These are phyloP conservation scores for Penicillium steckii DNA, from an alignment of 495 filamentous ascomycete species.

Conservation along the genomic window DNA sequence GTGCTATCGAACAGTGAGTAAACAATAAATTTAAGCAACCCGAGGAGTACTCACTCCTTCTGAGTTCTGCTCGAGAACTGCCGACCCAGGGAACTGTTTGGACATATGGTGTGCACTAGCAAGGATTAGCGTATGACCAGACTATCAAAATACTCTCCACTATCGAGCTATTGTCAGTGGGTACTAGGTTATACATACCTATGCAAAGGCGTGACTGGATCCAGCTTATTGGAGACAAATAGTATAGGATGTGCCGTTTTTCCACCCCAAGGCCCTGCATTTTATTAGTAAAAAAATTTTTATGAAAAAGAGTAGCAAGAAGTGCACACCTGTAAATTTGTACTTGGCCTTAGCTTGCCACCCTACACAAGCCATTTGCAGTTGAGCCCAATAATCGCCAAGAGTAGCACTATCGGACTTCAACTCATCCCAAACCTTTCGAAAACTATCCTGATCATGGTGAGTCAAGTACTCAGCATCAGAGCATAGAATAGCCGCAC, in stretches of 20 bases:
- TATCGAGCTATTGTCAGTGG: no score
- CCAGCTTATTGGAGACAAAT: constrained; percentile 56
- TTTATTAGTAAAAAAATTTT: neutral
- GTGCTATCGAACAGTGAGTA: constrained; percentile 36
- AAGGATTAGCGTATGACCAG: constrained; percentile 9
- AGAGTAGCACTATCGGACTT: constrained; percentile 44
- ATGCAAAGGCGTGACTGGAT: constrained; percentile 58
- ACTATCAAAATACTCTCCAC: no score
- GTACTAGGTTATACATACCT: constrained; percentile 20
- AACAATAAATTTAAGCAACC: neutral
- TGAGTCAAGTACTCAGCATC: constrained; percentile 52
- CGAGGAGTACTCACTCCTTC: constrained; percentile 48
- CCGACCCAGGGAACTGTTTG: constrained; percentile 49
- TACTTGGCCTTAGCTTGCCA: constrained; percentile 59
- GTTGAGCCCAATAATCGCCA: constrained; percentile 58
- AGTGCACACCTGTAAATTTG: constrained; percentile 44
- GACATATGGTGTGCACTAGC: constrained; percentile 51
- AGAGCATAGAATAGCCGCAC: constrained; percentile 59
- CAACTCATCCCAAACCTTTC: constrained; percentile 43
- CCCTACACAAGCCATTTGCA: constrained; percentile 56
- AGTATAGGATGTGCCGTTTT: constrained; percentile 57
- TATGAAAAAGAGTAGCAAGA: neutral
- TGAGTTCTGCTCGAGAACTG: constrained; percentile 50
- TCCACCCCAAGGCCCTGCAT: constrained; percentile 29
- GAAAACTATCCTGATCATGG: constrained; percentile 43